Evolutionary conservation across 106 monocot species (phyloP).

Genomic region (Platanthera zijinensis): DNA sequence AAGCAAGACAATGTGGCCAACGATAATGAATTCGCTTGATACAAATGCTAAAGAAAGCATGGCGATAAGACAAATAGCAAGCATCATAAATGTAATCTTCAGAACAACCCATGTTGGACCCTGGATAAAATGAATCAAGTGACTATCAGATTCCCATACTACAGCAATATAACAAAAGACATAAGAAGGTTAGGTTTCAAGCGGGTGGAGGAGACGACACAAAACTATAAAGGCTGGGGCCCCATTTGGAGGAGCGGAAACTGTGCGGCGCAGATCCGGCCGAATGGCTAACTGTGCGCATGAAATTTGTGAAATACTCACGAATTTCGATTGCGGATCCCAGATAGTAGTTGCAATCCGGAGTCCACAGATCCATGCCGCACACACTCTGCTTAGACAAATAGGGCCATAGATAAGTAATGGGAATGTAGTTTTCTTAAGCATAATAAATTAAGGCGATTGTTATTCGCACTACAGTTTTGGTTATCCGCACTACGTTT

Average conservation of each 20-base stretch:
- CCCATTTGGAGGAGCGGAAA: no score
- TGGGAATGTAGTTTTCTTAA: neutral
- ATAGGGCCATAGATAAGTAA: neutral
- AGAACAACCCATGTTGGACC: constrained; percentile 71
- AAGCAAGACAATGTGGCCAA: constrained; percentile 62
- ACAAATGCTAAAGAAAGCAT: constrained; percentile 85
- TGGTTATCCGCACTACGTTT: no score
- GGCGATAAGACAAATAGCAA: constrained; percentile 53
- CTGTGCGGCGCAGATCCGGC: no score
- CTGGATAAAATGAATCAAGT: constrained; percentile 18
- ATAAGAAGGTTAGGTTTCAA: neutral
- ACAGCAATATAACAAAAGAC: neutral
- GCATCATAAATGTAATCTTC: constrained; percentile 63
- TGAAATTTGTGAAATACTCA: no score
- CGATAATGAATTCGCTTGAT: constrained; percentile 64
- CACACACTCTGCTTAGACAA: neutral
- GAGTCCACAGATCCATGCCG: no score
- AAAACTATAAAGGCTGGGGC: no score
- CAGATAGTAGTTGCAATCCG: no score
- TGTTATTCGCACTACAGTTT: no score
- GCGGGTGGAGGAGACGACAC: no score
- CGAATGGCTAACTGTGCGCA: no score
- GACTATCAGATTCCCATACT: neutral
- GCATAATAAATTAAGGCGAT: neutral
- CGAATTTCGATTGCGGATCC: no score